A percentile compares a stretch with the other conserved stretches of the same genome.
These are phyloP conservation scores for Yamadazyma triangularis DNA, from an alignment of 1,139 yeast genomes.

Conservation along the genomic window DNA sequence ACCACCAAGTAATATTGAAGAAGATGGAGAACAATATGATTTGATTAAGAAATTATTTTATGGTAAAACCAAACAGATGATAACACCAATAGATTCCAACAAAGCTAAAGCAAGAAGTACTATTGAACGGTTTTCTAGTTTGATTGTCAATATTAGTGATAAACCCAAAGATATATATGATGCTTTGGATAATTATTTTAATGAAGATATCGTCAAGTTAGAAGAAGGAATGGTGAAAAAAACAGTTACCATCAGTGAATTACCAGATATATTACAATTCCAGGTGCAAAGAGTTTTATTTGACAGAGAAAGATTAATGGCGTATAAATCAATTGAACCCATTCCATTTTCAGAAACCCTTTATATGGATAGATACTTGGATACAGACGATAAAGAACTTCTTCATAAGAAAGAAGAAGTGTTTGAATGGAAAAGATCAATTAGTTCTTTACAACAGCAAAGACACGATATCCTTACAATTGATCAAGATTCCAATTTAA, in stretches of 20 bases:
- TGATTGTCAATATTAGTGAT: conserved; percentile 80
- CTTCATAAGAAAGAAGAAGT: conserved; percentile 54
- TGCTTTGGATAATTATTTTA: conserved; percentile 81
- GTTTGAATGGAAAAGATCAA: conserved; percentile 58
- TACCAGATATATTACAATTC: conserved; percentile 82
- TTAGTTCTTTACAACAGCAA: conserved; percentile 39
- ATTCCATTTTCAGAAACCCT: conserved; percentile 73
- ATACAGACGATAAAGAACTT: conserved; percentile 58
- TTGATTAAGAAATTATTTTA: conserved; percentile 73
- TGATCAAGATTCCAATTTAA: conserved; percentile 47
- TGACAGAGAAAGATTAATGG: conserved; percentile 66
- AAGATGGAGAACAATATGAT: conserved; percentile 81
- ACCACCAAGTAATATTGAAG: conserved; percentile 59
- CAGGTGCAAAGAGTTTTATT: conserved; percentile 93
- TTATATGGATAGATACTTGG: conserved; percentile 85
- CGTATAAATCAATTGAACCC: conserved; percentile 80
- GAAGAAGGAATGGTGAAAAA: conserved; percentile 75
- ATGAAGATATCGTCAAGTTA: conserved; percentile 64
- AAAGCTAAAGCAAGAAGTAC: conserved; percentile 64
- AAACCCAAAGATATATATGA: conserved; percentile 88
- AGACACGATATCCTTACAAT: conserved; percentile 37
- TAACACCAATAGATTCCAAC: conserved; percentile 26
- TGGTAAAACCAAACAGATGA: conserved; percentile 54
- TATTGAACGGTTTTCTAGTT: conserved; percentile 71
- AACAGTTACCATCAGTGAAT: conserved; percentile 60